Conservation (phyloP, 345 rosid genomes). For the Gossypium raimondii region DNA sequence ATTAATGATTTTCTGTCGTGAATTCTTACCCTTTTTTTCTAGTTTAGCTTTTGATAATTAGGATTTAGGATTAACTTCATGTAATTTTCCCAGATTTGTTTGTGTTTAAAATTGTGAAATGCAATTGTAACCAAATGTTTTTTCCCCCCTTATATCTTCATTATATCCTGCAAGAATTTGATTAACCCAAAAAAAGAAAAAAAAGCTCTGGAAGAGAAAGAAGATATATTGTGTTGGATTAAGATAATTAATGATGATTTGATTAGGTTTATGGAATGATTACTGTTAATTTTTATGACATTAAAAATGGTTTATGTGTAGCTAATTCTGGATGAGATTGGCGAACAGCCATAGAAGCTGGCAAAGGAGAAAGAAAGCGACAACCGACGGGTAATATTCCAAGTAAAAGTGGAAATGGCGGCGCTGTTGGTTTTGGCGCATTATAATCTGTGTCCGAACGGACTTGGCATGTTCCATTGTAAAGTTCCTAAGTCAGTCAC, state of each 20-base stretch:
- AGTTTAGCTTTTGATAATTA: background rate
- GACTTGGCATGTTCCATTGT: background rate
- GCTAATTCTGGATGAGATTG: background rate
- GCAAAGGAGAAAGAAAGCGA: background rate
- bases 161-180: background rate
- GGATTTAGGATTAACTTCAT: background rate
- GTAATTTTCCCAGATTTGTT: conserved; percentile 1
- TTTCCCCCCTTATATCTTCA: background rate
- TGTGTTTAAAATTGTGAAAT: background rate
- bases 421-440: conserved; percentile 7
- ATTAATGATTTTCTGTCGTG: background rate
- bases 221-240: background rate
- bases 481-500: background rate
- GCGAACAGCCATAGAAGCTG: background rate
- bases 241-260: too few relatives aligned
- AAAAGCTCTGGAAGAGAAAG: background rate
- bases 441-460: background rate
- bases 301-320: too few relatives aligned
- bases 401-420: background rate
- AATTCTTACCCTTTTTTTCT: background rate
- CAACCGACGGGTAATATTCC: background rate
- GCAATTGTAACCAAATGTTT: background rate
- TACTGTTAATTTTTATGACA: too few relatives aligned
- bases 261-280: too few relatives aligned
- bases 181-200: too few relatives aligned